Evolutionary conservation across 345 rosid species (phyloP), one percentile per base, ranked within the genome.

Genomic region (Eucalyptus dawsonii): DNA sequence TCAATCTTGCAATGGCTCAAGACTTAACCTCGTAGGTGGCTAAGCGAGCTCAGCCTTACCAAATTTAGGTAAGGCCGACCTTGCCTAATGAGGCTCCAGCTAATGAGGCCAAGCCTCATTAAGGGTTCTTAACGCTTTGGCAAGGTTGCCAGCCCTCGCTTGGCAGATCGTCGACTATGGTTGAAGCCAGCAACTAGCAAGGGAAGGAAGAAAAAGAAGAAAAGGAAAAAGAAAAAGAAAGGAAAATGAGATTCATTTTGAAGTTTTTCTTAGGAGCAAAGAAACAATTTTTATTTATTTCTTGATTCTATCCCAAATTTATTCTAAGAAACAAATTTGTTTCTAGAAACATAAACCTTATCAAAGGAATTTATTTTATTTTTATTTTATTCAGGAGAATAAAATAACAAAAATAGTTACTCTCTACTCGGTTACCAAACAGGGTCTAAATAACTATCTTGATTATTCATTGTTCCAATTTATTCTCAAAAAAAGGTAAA

Each of bases 121-220:
- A 1, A 51, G 9, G 22, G 4, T 0, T 51, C 0, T 0, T 0
- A 1, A 51, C 1, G 1, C 2, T 51, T 51, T 51, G 22, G 0
- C 0, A 0, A 51, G 54, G 0, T 51, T 3, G 54, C 22, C 1
- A 7, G 4, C 54, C 9, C 54, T 17, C 9, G 2, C 54, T 51
- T 14, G 53, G 53, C 1, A 0, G 21, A 50, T 50, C 8, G 0
- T 19, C 22, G 2, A 51, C 2, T 0, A 51, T 8, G 24, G 4
- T 1, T 0, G 1, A 53, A 5, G 56, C 1, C 0, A 0, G 4
- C 4, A 51, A 17, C 0, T 0, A 0, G 4, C 22, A 51, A 53
- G 4, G 1, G 11, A 21, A 53, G 25, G 24, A 53, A 53, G 10
- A 53, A 53, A 16, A 16, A 6, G 6, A 13, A 13, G 6, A 50